phyloP scores from a whole-genome alignment of 208 protist species.

The Crithidia sp. region DNA sequence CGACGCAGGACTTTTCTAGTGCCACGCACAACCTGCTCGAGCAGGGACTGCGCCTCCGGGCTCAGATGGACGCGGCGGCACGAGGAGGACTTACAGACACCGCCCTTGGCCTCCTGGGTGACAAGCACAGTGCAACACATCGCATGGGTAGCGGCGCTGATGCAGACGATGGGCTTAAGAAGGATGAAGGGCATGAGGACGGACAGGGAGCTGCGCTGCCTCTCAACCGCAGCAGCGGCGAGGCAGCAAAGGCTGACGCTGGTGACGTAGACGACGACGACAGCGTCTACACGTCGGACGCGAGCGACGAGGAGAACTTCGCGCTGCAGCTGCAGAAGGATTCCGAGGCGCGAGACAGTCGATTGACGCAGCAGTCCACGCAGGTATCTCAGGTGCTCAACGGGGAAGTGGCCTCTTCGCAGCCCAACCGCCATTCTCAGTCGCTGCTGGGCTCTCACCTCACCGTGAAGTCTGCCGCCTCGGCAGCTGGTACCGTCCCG shows the following conservation, averaged over 20 bases:
- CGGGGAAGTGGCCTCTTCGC: neutral
- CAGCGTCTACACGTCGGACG: constrained; percentile 48
- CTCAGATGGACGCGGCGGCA: constrained; percentile 51
- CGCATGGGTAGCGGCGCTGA: too few relatives aligned
- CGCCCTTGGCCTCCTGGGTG: neutral
- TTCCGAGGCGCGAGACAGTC: constrained; percentile 24
- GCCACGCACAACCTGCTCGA: constrained; percentile 45
- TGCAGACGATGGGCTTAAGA: neutral
- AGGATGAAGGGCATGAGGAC: constrained; percentile 27
- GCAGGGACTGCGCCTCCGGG: constrained; percentile 43
- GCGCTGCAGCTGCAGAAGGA: constrained; percentile 45
- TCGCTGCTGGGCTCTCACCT: neutral
- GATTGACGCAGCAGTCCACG: constrained; percentile 5
- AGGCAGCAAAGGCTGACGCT: neutral
- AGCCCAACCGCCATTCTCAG: neutral
- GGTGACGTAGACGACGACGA: constrained; percentile 29
- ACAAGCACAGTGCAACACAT: too few relatives aligned
- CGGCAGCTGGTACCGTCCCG: neutral
- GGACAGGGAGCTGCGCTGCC: neutral
- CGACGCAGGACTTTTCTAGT: constrained; percentile 14
- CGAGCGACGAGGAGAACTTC: constrained; percentile 56
- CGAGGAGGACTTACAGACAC: constrained; percentile 3
- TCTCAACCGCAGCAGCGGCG: constrained; percentile 1
- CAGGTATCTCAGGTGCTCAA: neutral
- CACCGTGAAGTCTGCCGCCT: neutral